Evolutionary conservation across 768 basidiomycete genomes (phyloP), one percentile per base, ranked within the genome.

Genomic region (Pleurotus salmoneostramineus): DNA sequence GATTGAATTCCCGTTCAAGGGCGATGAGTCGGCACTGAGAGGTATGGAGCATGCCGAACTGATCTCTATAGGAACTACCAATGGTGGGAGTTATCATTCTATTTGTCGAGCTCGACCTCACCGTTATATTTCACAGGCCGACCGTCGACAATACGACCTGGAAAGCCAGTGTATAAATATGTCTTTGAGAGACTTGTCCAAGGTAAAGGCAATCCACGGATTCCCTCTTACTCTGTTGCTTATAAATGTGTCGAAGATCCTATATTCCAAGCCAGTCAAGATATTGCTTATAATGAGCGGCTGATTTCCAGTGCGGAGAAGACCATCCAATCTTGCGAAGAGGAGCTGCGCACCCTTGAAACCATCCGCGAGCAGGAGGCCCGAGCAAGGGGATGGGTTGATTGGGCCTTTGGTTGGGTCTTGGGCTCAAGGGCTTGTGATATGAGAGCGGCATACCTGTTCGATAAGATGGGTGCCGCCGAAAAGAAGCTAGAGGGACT

Each of bases 1-100:
- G 54, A 71, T 89, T 50, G 88, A 92, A 51, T 88, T 88, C 66
- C 93, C 91, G 0, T 97, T 95, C 83, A 95, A 93, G 67, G 92
- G 89, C n/a, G 87, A 95, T 62, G 95, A 96, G 66, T 73, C 76
- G 14, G 78, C 91, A 1, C 67, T 98, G 56, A 81, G 92, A 60
- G 83, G 80, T 32, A 87, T 98, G 84, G 96, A 98, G 67, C 88
- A 92, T 60, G 86, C 88, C 4, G 95, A 93, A 72, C 70, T 98
- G 51, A 92, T 99, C 60, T 76, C 86, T 0, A 88, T 99, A 47
- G 80, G 80, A 5, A 92, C 89, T 5, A 69, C 78, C 15, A 85
- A 96, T 60, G 91, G 93, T 88, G 58, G 56, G 66, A 42, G 6
- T 31, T 12, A 10, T 17, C 10, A 15, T 12, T 11, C 14, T 49